A percentile compares a stretch with the other conserved stretches of the same genome.
These are phyloP conservation scores for Thalassiosira allenii DNA, from an alignment of 352 stramenopile species.

Conservation along the genomic window DNA sequence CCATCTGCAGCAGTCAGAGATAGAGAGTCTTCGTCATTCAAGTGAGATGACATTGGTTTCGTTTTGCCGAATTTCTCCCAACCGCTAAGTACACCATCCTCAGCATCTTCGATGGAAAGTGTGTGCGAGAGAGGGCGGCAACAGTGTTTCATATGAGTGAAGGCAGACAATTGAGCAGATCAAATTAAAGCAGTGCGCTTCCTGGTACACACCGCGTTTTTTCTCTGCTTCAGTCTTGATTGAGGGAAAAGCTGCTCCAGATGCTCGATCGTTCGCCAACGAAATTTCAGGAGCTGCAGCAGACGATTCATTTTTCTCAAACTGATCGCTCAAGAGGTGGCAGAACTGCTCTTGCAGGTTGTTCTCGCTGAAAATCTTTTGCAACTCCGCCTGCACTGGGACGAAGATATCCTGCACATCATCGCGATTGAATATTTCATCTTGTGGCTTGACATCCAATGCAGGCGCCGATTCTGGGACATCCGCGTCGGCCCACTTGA, in stretches of 20 bases:
- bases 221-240: slow-evolving; percentile 50
- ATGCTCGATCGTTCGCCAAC: background rate
- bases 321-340: slow-evolving; percentile 44
- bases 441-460: slow-evolving; percentile 4
- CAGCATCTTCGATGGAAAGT: slow-evolving; percentile 64
- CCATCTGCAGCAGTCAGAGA: slow-evolving; percentile 33
- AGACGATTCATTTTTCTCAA: slow-evolving; percentile 51
- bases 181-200: too few species aligned
- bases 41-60: slow-evolving; percentile 28
- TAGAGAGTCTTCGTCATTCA: slow-evolving; percentile 18
- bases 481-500: slow-evolving; percentile 77
- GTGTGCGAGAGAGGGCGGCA: too few species aligned
- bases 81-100: slow-evolving; percentile 67
- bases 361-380: slow-evolving; percentile 48
- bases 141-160: too few species aligned
- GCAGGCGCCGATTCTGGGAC: slow-evolving; percentile 12
- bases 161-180: too few species aligned
- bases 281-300: slow-evolving; percentile 1
- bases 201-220: too few species aligned
- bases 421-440: slow-evolving; percentile 18
- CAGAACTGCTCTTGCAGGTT: slow-evolving; percentile 53
- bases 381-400: slow-evolving; percentile 44
- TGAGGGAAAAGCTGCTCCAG: slow-evolving; percentile 32
- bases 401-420: slow-evolving; percentile 38
- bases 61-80: slow-evolving; percentile 67